These are phyloP conservation scores for Ascochyta lentis DNA, from an alignment of 2,329 filamentous ascomycete genomes.

Conservation along the genomic window DNA sequence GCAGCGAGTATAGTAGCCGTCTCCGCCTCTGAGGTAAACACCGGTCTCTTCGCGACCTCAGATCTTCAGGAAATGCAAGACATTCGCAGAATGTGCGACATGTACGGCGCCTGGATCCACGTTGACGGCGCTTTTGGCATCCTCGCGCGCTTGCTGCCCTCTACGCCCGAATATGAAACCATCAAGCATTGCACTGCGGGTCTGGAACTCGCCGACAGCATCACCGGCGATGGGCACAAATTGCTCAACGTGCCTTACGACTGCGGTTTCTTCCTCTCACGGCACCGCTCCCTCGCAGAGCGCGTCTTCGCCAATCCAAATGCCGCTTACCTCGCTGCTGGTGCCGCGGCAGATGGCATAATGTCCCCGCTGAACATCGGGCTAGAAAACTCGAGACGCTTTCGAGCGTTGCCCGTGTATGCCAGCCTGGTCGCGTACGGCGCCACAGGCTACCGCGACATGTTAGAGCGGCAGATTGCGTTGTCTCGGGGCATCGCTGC, in stretches of 20 bases:
- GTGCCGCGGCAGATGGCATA: conserved; percentile 56
- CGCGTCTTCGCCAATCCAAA: conserved; percentile 81
- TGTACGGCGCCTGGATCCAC: conserved; percentile 83
- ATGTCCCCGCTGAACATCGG: conserved; percentile 87
- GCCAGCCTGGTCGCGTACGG: conserved; percentile 80
- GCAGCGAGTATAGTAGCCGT: conserved; percentile 77
- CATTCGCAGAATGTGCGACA: conserved; percentile 73
- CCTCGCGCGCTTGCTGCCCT: conserved; percentile 70
- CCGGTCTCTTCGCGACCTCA: conserved; percentile 75
- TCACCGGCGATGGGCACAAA: conserved; percentile 87
- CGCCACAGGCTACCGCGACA: conserved; percentile 67
- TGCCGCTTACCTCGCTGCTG: conserved; percentile 74
- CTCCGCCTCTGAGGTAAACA: conserved; percentile 92
- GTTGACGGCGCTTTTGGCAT: conserved; percentile 91
- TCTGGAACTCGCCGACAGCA: conserved; percentile 83
- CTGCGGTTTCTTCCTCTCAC: conserved; percentile 86
- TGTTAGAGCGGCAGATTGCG: conserved; percentile 75
- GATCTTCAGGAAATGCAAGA: conserved; percentile 64
- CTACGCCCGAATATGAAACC: conserved; percentile 63
- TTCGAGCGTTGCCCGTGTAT: conserved; percentile 89
- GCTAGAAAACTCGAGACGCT: conserved; percentile 88
- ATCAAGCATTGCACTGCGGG: conserved; percentile 63
- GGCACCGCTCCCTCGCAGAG: conserved; percentile 63
- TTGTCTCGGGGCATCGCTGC: conserved; percentile 72
- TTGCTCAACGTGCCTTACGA: conserved; percentile 96